Evolutionary conservation across 2,329 filamentous ascomycete genomes (phyloP), one percentile per base, ranked within the genome.

Genomic region (Aspergillus versicolor): DNA sequence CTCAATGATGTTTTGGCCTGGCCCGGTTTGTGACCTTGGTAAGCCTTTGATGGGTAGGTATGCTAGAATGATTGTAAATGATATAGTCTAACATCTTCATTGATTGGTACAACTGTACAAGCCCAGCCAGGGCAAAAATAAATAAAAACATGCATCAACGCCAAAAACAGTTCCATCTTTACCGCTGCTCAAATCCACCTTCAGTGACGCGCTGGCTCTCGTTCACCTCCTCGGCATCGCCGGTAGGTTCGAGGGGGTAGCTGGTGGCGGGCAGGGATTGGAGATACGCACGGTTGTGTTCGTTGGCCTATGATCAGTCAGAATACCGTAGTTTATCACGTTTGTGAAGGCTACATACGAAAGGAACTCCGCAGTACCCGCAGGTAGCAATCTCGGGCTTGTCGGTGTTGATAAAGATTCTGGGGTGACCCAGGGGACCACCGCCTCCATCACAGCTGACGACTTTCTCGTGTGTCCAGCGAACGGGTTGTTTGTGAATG

Each of bases 351-450:
- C 27, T 59, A 80, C 92, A 73, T 84, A 97, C 94, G 74, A 88
- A 99, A 67, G 94, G 94, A 65, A 94, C 75, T 52, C 94, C 94
- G 74, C 94, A 99, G 81, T 99, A 99, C 70, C 84, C 88, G 82
- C 94, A 99, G 56, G 73, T 82, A 81, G 76, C 86, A 85, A 99
- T 96, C 81, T 97, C 88, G 43, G 94, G 90, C 83, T 97, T 97
- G 79, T 99, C 94, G 65, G 90, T 88, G 79, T 99, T 99, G 84
- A 99, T 99, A 75, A 92, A 99, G 78, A 99, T 89, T 70, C 86
- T 85, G 49, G 94, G 94, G 76, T 99, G 94, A 43, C 94, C 94
- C 54, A 90, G 80, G 32, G 92, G 88, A 45, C 93, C 94, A 65
- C 92, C 92, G 58, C 93, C 94, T 57, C 94, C 94, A 70, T 97